Evolutionary conservation across 1,284 basidiomycete species (phyloP).

Genomic region (Ustilago trichophora): DNA sequence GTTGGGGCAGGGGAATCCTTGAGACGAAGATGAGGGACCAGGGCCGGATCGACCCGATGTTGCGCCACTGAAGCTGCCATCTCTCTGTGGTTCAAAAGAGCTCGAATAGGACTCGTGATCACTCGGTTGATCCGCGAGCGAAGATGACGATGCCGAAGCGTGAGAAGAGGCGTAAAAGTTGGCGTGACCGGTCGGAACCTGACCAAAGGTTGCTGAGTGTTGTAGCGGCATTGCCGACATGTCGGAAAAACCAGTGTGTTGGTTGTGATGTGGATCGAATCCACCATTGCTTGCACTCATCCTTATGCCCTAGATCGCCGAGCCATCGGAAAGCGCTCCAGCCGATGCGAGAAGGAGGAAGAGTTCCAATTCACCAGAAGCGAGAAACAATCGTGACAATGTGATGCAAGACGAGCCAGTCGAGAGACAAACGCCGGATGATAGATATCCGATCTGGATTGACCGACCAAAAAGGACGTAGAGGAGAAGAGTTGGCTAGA

Average conservation of each 20-base stretch:
- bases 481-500: too few species aligned
- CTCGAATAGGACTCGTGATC: conserved; percentile 44
- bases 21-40: conserved; percentile 39
- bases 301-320: background rate
- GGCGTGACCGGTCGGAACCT: conserved; percentile 9
- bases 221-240: conserved; percentile 26
- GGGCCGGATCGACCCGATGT: conserved; percentile 32
- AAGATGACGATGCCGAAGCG: conserved; percentile 42
- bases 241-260: conserved; percentile 13
- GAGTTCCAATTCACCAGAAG: too few species aligned
- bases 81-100: conserved; percentile 30
- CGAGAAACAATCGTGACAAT: too few species aligned
- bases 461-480: too few species aligned
- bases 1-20: conserved; percentile 48
- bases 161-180: conserved; percentile 39
- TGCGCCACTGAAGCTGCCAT: conserved; percentile 14
- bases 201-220: conserved; percentile 17
- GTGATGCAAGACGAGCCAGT: too few species aligned
- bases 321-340: too few species aligned
- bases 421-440: too few species aligned
- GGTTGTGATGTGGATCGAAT: conserved; percentile 9
- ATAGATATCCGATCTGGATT: too few species aligned
- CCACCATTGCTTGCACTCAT: conserved; percentile 29
- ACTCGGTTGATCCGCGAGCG: conserved; percentile 35
- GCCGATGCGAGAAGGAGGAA: too few species aligned